These are phyloP conservation scores for Pseudopithomyces chartarum DNA, from an alignment of 2,329 filamentous ascomycete genomes.

Conservation along the genomic window DNA sequence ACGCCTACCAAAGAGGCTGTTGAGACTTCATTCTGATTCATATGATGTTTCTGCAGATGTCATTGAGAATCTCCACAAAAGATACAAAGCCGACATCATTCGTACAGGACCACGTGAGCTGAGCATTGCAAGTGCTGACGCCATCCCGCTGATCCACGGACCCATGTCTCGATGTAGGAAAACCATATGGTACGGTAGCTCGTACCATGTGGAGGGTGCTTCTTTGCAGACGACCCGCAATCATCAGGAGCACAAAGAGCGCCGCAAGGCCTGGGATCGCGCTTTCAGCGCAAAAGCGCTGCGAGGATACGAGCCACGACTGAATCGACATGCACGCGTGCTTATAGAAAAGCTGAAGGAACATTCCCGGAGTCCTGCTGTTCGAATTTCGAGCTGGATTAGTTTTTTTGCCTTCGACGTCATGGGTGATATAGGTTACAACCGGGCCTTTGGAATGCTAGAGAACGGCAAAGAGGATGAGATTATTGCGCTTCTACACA, in stretches of 20 bases:
- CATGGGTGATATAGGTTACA: conserved; percentile 54
- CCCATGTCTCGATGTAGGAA: conserved; percentile 37
- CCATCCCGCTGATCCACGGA: conserved; percentile 35
- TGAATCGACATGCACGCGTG: conserved; percentile 34
- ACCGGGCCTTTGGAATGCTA: conserved; percentile 47
- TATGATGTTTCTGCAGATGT: conserved; percentile 1
- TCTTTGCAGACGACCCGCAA: conserved; percentile 36
- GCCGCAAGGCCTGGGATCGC: conserved; percentile 40
- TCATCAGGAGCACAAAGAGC: conserved; percentile 33
- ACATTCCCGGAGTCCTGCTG: conserved; percentile 17
- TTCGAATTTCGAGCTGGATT: conserved; percentile 39
- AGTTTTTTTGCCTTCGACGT: conserved; percentile 55
- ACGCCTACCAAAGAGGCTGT: neutral
- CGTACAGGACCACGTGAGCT: conserved; percentile 43
- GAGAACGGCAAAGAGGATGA: conserved; percentile 34
- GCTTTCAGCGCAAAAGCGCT: conserved; percentile 41
- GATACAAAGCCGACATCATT: conserved; percentile 39
- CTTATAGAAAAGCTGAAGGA: conserved; percentile 33
- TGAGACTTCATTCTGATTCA: neutral
- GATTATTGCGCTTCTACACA: conserved; percentile 33
- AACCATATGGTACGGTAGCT: conserved; percentile 29
- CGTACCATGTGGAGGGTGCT: conserved; percentile 20
- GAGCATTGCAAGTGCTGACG: conserved; percentile 33
- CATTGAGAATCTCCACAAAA: conserved; percentile 27
- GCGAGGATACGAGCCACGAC: conserved; percentile 41